Conservation (phyloP, 2,329 filamentous ascomycete species). For the Microascus cirrosus region DNA sequence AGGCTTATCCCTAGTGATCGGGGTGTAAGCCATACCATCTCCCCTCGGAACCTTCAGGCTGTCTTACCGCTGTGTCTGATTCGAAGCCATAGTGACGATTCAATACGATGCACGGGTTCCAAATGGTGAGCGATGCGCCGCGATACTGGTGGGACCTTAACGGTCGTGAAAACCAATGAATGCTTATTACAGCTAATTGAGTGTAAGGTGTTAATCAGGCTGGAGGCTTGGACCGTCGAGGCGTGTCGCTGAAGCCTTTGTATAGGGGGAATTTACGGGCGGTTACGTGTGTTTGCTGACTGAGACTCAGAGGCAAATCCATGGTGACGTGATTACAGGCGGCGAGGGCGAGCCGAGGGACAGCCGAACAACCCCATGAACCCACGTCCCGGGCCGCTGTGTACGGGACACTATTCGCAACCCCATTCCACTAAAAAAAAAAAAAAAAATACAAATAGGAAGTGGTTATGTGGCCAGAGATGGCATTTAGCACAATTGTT, state of each 20-base stretch:
- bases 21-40: background rate
- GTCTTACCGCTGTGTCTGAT: background rate
- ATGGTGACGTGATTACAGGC: no score
- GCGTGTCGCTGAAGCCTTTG: no score
- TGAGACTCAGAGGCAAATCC: no score
- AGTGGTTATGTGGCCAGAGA: background rate
- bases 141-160: background rate
- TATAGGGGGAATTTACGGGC: no score
- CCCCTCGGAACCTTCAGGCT: background rate
- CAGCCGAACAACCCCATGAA: no score
- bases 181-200: no score
- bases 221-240: no score
- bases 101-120: background rate
- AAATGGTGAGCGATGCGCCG: no score
- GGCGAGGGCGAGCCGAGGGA: no score
- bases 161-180: background rate
- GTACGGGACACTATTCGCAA: background rate
- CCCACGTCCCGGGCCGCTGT: background rate
- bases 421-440: background rate
- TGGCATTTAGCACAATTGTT: background rate
- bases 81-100: background rate
- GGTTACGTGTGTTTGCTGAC: no score
- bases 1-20: conserved; percentile 17
- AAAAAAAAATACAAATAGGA: background rate
- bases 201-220: no score